Evolutionary conservation across 768 basidiomycete genomes (phyloP).

Genomic region (Lentinula detonsa): DNA sequence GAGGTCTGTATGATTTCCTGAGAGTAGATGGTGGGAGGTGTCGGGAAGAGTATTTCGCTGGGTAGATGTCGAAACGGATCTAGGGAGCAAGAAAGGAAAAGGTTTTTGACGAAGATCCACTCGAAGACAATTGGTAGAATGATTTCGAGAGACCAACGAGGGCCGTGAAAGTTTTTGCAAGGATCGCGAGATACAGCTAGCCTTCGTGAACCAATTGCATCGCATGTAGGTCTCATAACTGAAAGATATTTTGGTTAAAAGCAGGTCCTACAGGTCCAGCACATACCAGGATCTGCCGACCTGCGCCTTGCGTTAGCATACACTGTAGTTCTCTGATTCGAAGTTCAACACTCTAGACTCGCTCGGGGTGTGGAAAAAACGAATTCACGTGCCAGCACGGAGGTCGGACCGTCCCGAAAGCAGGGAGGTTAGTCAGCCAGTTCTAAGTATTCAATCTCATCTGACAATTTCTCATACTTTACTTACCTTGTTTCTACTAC

Average conservation of each 20-base stretch:
- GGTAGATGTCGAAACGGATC: neutral
- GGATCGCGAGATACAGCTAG: constrained; percentile 1
- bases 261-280: neutral
- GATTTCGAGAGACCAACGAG: neutral
- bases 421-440: too few relatives aligned
- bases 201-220: constrained; percentile 8
- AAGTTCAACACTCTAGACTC: neutral
- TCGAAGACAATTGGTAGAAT: neutral
- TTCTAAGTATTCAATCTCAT: too few relatives aligned
- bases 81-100: neutral
- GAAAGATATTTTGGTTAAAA: neutral
- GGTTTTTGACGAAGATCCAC: neutral
- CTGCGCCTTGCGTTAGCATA: neutral
- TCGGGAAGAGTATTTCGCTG: neutral
- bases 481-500: too few relatives aligned
- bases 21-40: neutral
- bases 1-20: neutral
- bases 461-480: too few relatives aligned
- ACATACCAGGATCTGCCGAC: neutral
- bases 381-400: neutral
- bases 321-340: neutral
- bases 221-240: constrained; percentile 8
- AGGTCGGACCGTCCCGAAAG: too few relatives aligned
- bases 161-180: neutral
- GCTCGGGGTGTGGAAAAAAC: too few relatives aligned